Conservation (phyloP, 2,329 filamentous ascomycete genomes). For the Ambrosiella xylebori region DNA sequence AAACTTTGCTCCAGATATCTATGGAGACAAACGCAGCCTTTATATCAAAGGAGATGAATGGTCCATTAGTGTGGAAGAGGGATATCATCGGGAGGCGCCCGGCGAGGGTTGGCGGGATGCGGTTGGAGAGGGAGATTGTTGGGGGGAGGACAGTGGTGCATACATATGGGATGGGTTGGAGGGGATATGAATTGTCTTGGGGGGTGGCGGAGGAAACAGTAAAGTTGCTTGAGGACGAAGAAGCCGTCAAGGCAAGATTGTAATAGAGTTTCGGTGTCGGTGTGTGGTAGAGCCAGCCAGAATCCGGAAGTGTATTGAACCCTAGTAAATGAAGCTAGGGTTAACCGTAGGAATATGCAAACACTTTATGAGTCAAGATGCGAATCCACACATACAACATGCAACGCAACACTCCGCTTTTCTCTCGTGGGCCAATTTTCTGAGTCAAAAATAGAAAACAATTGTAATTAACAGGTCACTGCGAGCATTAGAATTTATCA, state of each 20-base stretch:
- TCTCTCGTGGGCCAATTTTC: too few relatives aligned
- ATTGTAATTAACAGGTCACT: too few relatives aligned
- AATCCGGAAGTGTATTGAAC: neutral
- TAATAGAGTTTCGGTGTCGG: neutral
- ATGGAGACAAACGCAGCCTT: slow-evolving; percentile 22
- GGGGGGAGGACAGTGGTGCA: slow-evolving; percentile 24
- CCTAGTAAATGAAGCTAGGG: neutral
- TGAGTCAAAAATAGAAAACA: too few relatives aligned
- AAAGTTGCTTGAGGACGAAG: slow-evolving; percentile 19
- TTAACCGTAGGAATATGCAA: neutral
- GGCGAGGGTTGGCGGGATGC: slow-evolving; percentile 29
- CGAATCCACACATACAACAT: neutral
- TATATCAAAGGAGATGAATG: slow-evolving; percentile 15
- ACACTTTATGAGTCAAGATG: slow-evolving; percentile 4
- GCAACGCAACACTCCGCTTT: too few relatives aligned
- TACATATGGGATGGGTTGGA: slow-evolving; percentile 41
- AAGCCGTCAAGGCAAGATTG: neutral
- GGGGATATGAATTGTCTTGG: slow-evolving; percentile 45
- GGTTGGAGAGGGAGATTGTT: slow-evolving; percentile 33
- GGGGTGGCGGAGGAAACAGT: slow-evolving; percentile 36
- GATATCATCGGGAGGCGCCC: slow-evolving; percentile 31
- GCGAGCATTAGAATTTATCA: too few relatives aligned
- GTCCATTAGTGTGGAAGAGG: slow-evolving; percentile 21
- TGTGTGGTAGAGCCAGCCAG: too few relatives aligned
- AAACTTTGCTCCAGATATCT: slow-evolving; percentile 26